Base-by-base conservation (phyloP, 805 yeast genomes). In the Ascoidea tarda region DNA sequence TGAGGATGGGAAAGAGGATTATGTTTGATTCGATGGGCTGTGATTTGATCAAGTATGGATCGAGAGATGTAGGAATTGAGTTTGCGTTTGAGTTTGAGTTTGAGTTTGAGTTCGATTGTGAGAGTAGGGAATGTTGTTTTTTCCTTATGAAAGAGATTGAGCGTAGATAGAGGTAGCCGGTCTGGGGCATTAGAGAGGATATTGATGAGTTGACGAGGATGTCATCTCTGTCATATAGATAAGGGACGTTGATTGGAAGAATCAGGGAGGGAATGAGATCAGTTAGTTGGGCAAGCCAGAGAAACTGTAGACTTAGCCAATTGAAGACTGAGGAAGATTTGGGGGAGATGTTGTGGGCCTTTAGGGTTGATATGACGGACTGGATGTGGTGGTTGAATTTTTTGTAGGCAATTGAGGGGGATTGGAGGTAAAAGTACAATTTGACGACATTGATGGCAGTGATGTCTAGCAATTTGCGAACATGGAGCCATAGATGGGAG, bases 241-340 rank as follows among this genome's bases (percentile, higher is more conserved):
- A 63, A 1, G 78, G 74, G 10, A 60, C 57, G 21, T 69, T 73
- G 3, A 66, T 58, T 2, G 77, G 75, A 5, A 75, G 63, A 4
- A 69, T 52, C 10, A 60, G 57, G 1, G 64, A 66, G 0, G 85
- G 85, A 1, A 77, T 68, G n/a, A 65, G 51, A 6, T 68, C 72
- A 51, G 81, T 65, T 16, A 84, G 62, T 53, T 82, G 77, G 0
- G 84, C 87, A 10, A 86, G 66, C 81, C 84, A 76, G 47, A 78
- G 74, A 57, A 78, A 75, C 60, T 86, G 95, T n/a, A 67, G 60
- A 0, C 82, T 74, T 8, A 73, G 59, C 95, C 95, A 86, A 46
- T 71, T 63, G 28, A 61, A 57, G 5, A 65, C 66, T 0, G 70
- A 56, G 53, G 60, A 67, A 5, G 66, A 59, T 12, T 55, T 60